Evolutionary conservation across 768 basidiomycete species (phyloP).

Genomic region (Amyloporia xantha): DNA sequence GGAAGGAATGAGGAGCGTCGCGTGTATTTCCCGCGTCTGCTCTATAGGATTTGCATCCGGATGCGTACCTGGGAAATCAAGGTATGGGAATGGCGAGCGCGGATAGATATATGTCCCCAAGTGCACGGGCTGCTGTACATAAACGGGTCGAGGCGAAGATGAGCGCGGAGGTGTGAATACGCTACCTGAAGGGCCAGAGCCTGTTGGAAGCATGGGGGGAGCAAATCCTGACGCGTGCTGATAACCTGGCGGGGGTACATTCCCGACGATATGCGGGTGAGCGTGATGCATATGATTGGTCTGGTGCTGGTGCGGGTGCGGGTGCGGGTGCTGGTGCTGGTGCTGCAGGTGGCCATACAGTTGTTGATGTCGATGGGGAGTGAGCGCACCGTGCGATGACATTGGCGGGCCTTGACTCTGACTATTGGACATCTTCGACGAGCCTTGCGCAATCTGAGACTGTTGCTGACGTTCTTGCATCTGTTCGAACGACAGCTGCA

Average conservation of each 20-base stretch:
- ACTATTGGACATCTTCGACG: no score
- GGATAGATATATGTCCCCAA: conserved; percentile 58
- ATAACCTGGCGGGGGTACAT: conserved; percentile 1
- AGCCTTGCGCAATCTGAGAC: background rate
- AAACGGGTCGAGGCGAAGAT: conserved; percentile 11
- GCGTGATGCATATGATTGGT: no score
- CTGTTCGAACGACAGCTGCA: background rate
- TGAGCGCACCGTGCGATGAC: background rate
- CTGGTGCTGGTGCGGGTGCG: conserved; percentile 8
- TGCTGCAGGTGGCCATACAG: background rate
- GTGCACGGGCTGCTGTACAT: conserved; percentile 22
- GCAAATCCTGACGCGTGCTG: background rate
- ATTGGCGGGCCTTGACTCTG: background rate
- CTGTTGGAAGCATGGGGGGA: background rate
- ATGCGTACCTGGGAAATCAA: conserved; percentile 18
- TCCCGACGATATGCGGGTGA: conserved; percentile 4
- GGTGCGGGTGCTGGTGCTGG: no score
- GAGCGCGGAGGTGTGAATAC: conserved; percentile 10
- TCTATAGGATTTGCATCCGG: conserved; percentile 14
- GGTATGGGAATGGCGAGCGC: conserved; percentile 48
- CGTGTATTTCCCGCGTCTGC: conserved; percentile 18
- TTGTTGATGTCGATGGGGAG: conserved; percentile 8
- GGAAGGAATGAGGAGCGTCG: conserved; percentile 54
- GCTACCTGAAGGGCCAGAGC: background rate
- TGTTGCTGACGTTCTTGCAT: background rate